Conservation (phyloP, 768 basidiomycete species). For the Pholiota molesta region DNA sequence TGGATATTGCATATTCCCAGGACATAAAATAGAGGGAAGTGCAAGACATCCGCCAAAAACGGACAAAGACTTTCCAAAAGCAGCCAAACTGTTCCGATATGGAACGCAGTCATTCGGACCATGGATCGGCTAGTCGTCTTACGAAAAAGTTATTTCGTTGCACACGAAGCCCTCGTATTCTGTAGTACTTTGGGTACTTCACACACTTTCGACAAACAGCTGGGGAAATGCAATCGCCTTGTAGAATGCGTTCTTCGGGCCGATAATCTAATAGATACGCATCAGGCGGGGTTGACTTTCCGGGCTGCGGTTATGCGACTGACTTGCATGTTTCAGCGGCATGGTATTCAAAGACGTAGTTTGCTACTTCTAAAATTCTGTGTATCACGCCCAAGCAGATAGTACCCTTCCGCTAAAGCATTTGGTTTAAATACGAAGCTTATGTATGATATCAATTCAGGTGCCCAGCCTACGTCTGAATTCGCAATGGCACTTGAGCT, state of each 20-base stretch:
- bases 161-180: not conserved
- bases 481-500: too few species aligned
- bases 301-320: not conserved
- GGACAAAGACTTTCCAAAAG: slow-evolving; percentile 4
- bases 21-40: not conserved
- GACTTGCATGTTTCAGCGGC: not conserved
- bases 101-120: not conserved
- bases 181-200: not conserved
- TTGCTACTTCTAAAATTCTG: too few species aligned
- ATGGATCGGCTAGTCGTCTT: not conserved
- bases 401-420: too few species aligned
- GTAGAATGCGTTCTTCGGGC: not conserved
- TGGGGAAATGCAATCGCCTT: too few species aligned
- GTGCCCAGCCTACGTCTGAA: too few species aligned
- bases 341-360: not conserved
- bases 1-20: not conserved
- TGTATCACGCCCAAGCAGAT: too few species aligned
- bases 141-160: not conserved
- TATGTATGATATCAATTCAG: too few species aligned
- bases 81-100: not conserved
- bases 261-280: not conserved
- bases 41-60: not conserved
- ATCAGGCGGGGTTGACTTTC: not conserved
- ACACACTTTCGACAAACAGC: not conserved
- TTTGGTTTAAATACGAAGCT: too few species aligned